These are phyloP conservation scores for Neopestalotiopsis sp. DNA, from an alignment of 2,329 filamentous ascomycete genomes.

Conservation along the genomic window DNA sequence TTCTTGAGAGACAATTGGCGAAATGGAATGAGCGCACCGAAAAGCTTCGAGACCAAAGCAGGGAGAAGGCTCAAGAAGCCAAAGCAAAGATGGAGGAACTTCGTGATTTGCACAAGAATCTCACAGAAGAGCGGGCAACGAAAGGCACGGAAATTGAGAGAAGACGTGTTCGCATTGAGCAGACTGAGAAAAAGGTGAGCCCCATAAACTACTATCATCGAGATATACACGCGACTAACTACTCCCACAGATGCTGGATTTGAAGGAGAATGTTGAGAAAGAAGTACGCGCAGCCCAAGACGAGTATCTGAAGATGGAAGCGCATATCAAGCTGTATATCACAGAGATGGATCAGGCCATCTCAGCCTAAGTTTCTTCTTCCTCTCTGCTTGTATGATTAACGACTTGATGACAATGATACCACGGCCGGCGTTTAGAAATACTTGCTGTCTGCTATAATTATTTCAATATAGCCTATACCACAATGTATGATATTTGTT, in stretches of 20 bases:
- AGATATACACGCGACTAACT: slow-evolving; percentile 28
- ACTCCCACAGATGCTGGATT: slow-evolving; percentile 82
- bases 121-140: slow-evolving; percentile 84
- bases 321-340: slow-evolving; percentile 96
- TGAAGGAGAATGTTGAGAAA: slow-evolving; percentile 96
- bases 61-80: slow-evolving; percentile 80
- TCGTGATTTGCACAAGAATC: slow-evolving; percentile 75
- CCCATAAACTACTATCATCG: not conserved
- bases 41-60: slow-evolving; percentile 79
- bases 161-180: slow-evolving; percentile 90
- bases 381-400: slow-evolving; percentile 27
- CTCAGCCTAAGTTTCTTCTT: slow-evolving; percentile 16
- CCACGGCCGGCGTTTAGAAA: slow-evolving; percentile 48
- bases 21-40: slow-evolving; percentile 90
- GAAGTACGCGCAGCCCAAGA: slow-evolving; percentile 90
- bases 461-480: not conserved
- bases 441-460: slow-evolving; percentile 14
- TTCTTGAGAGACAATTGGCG: slow-evolving; percentile 82
- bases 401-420: slow-evolving; percentile 42
- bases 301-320: slow-evolving; percentile 96
- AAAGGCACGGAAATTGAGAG: slow-evolving; percentile 93
- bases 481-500: not conserved
- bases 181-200: slow-evolving; percentile 95
- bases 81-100: slow-evolving; percentile 92
- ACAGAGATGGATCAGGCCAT: slow-evolving; percentile 97